A percentile compares a stretch with the other conserved stretches of the same genome.
These are phyloP conservation scores for Linanthus parryae DNA, from an alignment of 148 eudicot genomes.

Conservation along the genomic window DNA sequence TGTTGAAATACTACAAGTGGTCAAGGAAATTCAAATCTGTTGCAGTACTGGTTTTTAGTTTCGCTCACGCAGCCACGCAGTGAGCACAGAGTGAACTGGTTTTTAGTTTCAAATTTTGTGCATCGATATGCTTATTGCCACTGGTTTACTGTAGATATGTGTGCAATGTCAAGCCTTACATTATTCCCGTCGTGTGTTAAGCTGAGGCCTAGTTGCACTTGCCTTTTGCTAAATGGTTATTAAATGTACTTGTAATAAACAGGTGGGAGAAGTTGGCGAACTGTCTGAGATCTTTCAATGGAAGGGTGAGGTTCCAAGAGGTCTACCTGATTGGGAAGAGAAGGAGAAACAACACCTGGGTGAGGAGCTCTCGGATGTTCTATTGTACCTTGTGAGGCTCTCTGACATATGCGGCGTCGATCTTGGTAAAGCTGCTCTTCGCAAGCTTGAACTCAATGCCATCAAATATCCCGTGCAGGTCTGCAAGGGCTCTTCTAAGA, in stretches of 20 bases:
- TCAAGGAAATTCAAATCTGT: too few species aligned
- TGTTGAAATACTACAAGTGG: too few species aligned
- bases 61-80: too few species aligned
- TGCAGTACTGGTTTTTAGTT: too few species aligned
- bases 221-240: too few species aligned
- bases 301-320: constrained; percentile 77
- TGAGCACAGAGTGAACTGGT: too few species aligned
- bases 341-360: constrained; percentile 54
- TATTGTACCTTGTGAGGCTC: constrained; percentile 60
- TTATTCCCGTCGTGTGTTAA: too few species aligned
- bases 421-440: constrained; percentile 65
- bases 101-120: too few species aligned
- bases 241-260: neutral
- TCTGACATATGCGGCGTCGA: constrained; percentile 74
- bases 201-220: too few species aligned
- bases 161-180: too few species aligned
- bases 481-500: constrained; percentile 1
- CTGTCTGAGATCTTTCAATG: constrained; percentile 82
- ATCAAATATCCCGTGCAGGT: constrained; percentile 42
- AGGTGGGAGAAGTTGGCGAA: constrained; percentile 92
- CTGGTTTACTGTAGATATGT: too few species aligned
- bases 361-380: constrained; percentile 72
- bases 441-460: constrained; percentile 52
- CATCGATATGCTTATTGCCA: too few species aligned
- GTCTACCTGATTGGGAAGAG: constrained; percentile 55